A percentile compares a stretch with the other conserved stretches of the same genome.
phyloP scores from a whole-genome alignment of 495 filamentous ascomycete genomes.

The Tuber melanosporum region DNA sequence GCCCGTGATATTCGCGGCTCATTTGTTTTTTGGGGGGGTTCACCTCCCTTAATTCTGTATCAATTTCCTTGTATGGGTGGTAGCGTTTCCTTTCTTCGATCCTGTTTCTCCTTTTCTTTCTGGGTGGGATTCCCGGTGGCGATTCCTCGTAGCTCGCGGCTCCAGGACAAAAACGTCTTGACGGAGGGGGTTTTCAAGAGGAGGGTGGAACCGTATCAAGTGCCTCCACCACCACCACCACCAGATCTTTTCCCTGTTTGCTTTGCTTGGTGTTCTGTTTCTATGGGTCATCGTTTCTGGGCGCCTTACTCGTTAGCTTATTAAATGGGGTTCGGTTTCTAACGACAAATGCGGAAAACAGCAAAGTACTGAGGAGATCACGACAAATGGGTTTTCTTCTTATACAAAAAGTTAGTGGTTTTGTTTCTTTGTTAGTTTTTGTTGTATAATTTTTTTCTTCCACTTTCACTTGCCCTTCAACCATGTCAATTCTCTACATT shows the following conservation, averaged over 20 bases:
- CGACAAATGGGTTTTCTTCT: not conserved
- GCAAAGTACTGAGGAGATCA: not conserved
- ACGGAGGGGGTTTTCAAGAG: not conserved
- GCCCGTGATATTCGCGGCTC: conserved; percentile 10
- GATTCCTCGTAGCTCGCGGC: not conserved
- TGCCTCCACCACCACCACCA: conserved; percentile 8
- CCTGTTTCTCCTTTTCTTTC: conserved; percentile 16
- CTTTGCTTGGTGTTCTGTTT: conserved; percentile 26
- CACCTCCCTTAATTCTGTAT: conserved; percentile 17
- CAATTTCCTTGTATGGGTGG: conserved; percentile 32
- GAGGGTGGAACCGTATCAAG: not conserved
- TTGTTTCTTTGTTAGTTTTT: not conserved
- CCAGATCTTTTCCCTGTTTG: conserved; percentile 15
- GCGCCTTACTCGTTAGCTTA: conserved; percentile 31
- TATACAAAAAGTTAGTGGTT: conserved; percentile 3
- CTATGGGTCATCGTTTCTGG: conserved; percentile 36
- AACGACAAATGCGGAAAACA: not conserved
- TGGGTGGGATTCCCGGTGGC: conserved; percentile 21
- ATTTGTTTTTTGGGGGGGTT: conserved; percentile 10
- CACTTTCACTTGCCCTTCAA: not conserved
- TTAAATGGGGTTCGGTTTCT: conserved; percentile 1
- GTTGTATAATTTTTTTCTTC: not conserved
- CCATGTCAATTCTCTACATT: not conserved
- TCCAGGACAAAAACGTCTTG: not conserved
- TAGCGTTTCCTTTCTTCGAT: conserved; percentile 21